Base-by-base conservation (phyloP, 2,329 filamentous ascomycete genomes). In the Thermoascus crustaceus region DNA sequence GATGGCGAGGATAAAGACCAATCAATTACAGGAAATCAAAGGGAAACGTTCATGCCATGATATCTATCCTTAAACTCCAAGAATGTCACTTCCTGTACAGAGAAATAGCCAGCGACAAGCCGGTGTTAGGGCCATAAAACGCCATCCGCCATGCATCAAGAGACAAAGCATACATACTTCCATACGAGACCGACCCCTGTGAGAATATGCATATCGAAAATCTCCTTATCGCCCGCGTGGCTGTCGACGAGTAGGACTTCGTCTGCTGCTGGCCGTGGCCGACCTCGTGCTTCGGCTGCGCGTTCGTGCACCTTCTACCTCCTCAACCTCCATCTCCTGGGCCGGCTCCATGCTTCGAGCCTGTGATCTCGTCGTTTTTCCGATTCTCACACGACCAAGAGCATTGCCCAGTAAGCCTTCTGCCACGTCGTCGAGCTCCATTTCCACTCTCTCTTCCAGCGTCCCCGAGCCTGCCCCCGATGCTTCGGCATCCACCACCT, bases 371-470 rank as follows among this genome's bases (percentile, higher is more conserved):
- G 37, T 33, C 8, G 42, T 18, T 10, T 40, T 54, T 14, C 42
- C 47, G 5, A 50, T 50, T 9, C 49, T 48, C 8, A 57, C 48
- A 13, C 51, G 56, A n/a, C 48, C 48, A 19, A 68, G 48, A 1
- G 63, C 63, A 4, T 57, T 54, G 13, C 56, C 49, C 2, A 68
- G 43, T 4, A 68, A 46, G 4, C 55, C 58, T 34, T 66, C 60
- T 1, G 64, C 65, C 39, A 66, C 61, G 5, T 56, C 50, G 41
- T 68, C 65, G 7, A 68, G 45, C 30, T 63, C 61, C 55, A 61
- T 62, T 32, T 60, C 58, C 3, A 61, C 50, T 8, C 47, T 48
- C n/a, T 60, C 55, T 19, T 57, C 55, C n/a, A 53, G 24, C 6
- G 51, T 49, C 14, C 44, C 45, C 1, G 40, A 19, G 2, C 35